phyloP scores from a whole-genome alignment of 2,329 filamentous ascomycete species.

The Dactylonectria estremocensis region DNA sequence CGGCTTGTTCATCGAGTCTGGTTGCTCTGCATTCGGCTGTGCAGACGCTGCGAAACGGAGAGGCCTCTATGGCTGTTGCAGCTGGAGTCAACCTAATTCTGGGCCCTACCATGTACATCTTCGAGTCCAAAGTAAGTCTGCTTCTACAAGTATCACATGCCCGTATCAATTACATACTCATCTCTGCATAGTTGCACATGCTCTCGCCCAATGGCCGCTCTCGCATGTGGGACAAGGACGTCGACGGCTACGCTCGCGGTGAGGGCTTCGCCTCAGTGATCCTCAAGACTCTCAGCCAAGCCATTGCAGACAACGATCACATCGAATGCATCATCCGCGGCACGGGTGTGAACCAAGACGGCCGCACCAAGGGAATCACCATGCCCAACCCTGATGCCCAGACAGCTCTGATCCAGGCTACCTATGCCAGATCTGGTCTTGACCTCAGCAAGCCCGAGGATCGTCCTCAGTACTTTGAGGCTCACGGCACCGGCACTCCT shows the following conservation, averaged over 20 bases:
- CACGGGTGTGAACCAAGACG: constrained; percentile 57
- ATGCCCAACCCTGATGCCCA: constrained; percentile 63
- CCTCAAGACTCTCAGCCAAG: constrained; percentile 28
- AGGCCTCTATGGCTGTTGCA: constrained; percentile 57
- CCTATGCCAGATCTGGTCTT: constrained; percentile 57
- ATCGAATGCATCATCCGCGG: constrained; percentile 57
- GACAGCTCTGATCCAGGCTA: constrained; percentile 55
- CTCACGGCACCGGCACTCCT: constrained; percentile 59
- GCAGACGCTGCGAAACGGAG: constrained; percentile 46
- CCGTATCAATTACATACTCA: neutral
- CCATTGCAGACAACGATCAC: constrained; percentile 63
- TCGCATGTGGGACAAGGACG: constrained; percentile 32
- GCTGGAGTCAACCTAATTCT: constrained; percentile 55
- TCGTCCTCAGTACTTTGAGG: constrained; percentile 61
- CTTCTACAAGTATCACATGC: neutral
- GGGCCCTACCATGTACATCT: constrained; percentile 32
- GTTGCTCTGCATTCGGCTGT: constrained; percentile 51
- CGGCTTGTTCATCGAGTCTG: constrained; percentile 53
- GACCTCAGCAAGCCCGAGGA: constrained; percentile 48
- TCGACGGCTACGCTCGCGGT: constrained; percentile 26
- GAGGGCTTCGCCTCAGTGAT: constrained; percentile 29
- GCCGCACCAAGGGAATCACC: constrained; percentile 60
- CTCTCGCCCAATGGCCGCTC: constrained; percentile 18
- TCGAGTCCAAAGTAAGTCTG: constrained; percentile 51
- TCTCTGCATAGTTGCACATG: constrained; percentile 56